Base-by-base conservation (phyloP, 306 rosid species). In the Amphicarpaea edgeworthii region DNA sequence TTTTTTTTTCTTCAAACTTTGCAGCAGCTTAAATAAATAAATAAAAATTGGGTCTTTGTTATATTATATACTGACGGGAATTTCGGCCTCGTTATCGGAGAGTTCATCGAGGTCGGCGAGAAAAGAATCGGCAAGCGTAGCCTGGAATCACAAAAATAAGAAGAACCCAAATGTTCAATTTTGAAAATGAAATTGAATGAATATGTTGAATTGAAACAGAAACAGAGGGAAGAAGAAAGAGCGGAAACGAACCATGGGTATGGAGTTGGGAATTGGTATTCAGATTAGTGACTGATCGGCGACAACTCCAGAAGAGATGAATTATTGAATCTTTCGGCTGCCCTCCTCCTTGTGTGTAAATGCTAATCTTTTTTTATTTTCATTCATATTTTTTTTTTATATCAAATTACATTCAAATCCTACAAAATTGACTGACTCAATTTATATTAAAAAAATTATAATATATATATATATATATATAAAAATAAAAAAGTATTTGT, bases 41-140 rank as follows among this genome's bases (percentile, higher is more conserved):
- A 41, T 34, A 19, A 5, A 28, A n/a, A n/a, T n/a, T n/a, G 32
- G 32, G 32, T 7, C 21, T n/a, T 74, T 1, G 61, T 9, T 51
- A 28, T n/a, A n/a, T n/a, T 1, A 77, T 51, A 28, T 1, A 77
- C 97, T 83, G 47, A 94, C 97, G 14, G 69, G 78, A 81, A 85
- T 63, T 23, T 90, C 89, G 1, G 90, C 95, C 73, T 94, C 98
- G 67, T 90, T 93, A 83, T 94, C 96, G 15, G 98, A 94, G 61
- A 94, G 92, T 65, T 94, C 98, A 61, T 94, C 98, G 4, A 94
- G 97, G 82, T 94, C 98, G 3, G 97, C 97, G 19, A 92, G 98
- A 67, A 94, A 94, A 59, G 97, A 90, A 85, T 94, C 98, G 19
- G 98, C 98, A 23, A 94, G 90, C 32, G 98, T 92, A 15, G 95